Percentiles rank a stretch among this genome's conserved stretches.
These are phyloP conservation scores for Rubroboletus satanas DNA, from an alignment of 768 basidiomycete genomes.

Conservation along the genomic window DNA sequence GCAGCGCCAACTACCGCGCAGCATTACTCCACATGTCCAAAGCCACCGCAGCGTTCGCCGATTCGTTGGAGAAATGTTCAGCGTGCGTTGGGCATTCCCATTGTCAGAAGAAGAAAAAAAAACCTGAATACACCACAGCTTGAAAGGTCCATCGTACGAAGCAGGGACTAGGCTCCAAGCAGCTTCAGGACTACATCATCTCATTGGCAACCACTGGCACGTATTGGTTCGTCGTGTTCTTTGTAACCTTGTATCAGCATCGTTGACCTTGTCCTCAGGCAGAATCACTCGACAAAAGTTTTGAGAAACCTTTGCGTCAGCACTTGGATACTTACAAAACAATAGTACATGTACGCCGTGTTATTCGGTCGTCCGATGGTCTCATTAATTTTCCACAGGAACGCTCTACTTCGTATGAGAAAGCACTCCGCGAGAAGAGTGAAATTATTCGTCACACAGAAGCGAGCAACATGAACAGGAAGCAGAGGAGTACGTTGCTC, in stretches of 20 bases:
- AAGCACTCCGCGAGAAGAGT: conserved; percentile 76
- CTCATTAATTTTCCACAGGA: conserved; percentile 47
- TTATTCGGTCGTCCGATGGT: background rate
- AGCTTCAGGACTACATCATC: conserved; percentile 83
- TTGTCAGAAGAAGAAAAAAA: background rate
- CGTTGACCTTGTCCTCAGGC: conserved; percentile 44
- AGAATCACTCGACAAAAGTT: conserved; percentile 79
- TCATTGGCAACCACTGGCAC: conserved; percentile 91
- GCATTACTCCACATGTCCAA: conserved; percentile 79
- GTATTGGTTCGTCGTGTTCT: conserved; percentile 59
- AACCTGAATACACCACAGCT: conserved; percentile 34
- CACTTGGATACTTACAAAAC: conserved; percentile 77
- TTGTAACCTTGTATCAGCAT: conserved; percentile 5
- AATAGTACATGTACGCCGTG: conserved; percentile 56
- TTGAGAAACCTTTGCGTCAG: conserved; percentile 85
- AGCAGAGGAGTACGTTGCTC: conserved; percentile 69
- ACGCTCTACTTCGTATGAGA: conserved; percentile 81
- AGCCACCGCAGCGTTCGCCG: conserved; percentile 80
- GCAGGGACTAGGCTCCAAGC: conserved; percentile 80
- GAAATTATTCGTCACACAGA: conserved; percentile 83
- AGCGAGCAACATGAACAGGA: conserved; percentile 76
- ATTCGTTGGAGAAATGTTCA: conserved; percentile 80
- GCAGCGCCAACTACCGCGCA: conserved; percentile 74
- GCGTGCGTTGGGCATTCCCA: conserved; percentile 46
- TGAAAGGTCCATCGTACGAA: conserved; percentile 80